Base-by-base conservation (phyloP, 768 basidiomycete species). In the Tubosaeta sp. region DNA sequence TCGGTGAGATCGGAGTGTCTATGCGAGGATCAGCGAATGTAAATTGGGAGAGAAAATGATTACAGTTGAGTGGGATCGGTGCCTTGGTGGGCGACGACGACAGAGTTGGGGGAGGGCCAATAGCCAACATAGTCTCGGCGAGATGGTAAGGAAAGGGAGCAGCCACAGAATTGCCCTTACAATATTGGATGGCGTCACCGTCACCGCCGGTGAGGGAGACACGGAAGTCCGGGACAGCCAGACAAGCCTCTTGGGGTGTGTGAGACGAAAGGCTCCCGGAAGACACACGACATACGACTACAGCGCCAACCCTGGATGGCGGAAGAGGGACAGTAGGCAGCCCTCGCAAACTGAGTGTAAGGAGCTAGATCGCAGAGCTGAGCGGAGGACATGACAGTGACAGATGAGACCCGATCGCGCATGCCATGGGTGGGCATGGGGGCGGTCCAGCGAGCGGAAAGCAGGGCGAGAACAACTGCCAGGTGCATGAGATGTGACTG, bases 51-150 rank as follows among this genome's bases (percentile, higher is more conserved):
- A 14, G 26, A 1, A 8, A 51, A 33, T 8, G 50, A 74, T 64
- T 56, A 83, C 82, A 85, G 58, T 52, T 78, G 62, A 0, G 68
- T 74, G 7, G 82, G 79, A 53, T 85, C 79, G 6, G 83, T 84
- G 14, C 83, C 83, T 60, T 85, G 72, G 56, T 84, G 83, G 1
- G 77, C 77, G 8, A 84, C 80, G n/a, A 85, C 74, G 34, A 84
- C 73, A 3, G 80, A 71, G 50, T 76, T 71, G 53, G 76, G 65
- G 7, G 68, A 55, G 1, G 77, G 76, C 72, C 79, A 82, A 57
- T 77, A 82, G 7, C 83, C 83, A 17, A 83, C 80, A 57, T 75
- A 83, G 57, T 69, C 81, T 83, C 41, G 16, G 32, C 17, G 43
- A 41, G 14, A 17, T 12, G 17, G 37, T 54, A 13, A 58, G 53